Evolutionary conservation across 148 eudicot genomes (phyloP), one percentile per base, ranked within the genome.

Genomic region (Rhododendron williamsianum): DNA sequence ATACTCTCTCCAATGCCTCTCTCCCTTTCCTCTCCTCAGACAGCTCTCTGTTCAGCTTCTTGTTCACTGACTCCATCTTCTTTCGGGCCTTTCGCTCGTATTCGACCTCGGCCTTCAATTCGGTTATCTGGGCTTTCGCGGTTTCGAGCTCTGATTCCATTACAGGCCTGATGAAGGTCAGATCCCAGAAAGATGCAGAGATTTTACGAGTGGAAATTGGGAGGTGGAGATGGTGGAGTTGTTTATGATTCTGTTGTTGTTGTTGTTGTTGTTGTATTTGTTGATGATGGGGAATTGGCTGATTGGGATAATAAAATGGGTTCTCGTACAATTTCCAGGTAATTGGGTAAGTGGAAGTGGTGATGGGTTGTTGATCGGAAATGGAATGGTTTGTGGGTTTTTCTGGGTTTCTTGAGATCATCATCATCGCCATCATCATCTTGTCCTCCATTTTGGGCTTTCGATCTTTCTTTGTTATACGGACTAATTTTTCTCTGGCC

Each of bases 281-380:
- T 1, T 71, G 58, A 73, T 87, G 87, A 43, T 86, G 87, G 72
- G 82, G 58, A 18, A 80, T 79, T 63, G 82, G 85, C 48, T 87
- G 86, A 8, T 85, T 86, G 76, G 90, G 74, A 48, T 56, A 82
- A 85, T 89, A 94, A 89, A 90, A 91, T 65, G 98, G 98, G 86
- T 94, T 94, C 38, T 92, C 90, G 88, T 94, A 94, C 65, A 91
- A 86, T 81, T 93, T 94, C 98, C 98, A 94, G 89, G 90, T 10
- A 71, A 71, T 91, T 90, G 94, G 90, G 86, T 78, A 84, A 81
- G 91, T 81, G 72, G 83, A 81, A 54, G 78, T 89, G 84, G 82
- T 87, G 81, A 87, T 82, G 52, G 87, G 81, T 27, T 82, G 76
- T 27, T 82, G 76, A 49, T 85, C 80, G 80, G 89, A 82, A 80